phyloP scores from a whole-genome alignment of 257 asterid species.

The Ballota nigra region DNA sequence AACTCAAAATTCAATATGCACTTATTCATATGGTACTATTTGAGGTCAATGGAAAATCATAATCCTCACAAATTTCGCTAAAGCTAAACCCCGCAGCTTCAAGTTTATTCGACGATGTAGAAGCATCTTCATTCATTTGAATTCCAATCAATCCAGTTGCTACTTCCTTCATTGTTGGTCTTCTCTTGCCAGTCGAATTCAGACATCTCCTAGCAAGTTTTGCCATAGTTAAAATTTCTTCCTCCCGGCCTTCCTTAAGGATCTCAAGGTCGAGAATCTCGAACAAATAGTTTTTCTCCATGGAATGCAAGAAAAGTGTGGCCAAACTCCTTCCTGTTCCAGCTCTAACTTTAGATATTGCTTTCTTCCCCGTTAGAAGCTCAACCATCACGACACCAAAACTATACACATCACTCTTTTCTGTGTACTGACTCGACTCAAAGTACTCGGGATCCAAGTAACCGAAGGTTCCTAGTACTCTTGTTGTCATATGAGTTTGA shows the following conservation, averaged over 20 bases:
- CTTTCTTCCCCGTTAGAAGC: constrained; percentile 34
- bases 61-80: not conserved
- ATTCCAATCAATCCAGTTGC: constrained; percentile 27
- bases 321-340: constrained; percentile 27
- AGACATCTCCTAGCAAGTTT: constrained; percentile 33
- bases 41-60: not conserved
- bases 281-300: constrained; percentile 23
- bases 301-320: constrained; percentile 27
- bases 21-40: not conserved
- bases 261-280: constrained; percentile 28
- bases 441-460: constrained; percentile 44
- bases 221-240: constrained; percentile 27
- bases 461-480: constrained; percentile 32
- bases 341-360: constrained; percentile 21
- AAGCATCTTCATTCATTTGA: not conserved
- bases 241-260: constrained; percentile 2
- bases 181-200: constrained; percentile 29
- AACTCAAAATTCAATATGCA: no score
- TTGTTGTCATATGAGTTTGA: constrained; percentile 20
- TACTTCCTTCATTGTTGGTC: constrained; percentile 37
- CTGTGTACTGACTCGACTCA: constrained; percentile 30
- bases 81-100: not conserved
- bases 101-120: not conserved
- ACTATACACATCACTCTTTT: constrained; percentile 37
- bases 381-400: constrained; percentile 36